Evolutionary conservation across 1,284 basidiomycete species (phyloP), one percentile per base, ranked within the genome.

Genomic region (Entoloma clypeatum): DNA sequence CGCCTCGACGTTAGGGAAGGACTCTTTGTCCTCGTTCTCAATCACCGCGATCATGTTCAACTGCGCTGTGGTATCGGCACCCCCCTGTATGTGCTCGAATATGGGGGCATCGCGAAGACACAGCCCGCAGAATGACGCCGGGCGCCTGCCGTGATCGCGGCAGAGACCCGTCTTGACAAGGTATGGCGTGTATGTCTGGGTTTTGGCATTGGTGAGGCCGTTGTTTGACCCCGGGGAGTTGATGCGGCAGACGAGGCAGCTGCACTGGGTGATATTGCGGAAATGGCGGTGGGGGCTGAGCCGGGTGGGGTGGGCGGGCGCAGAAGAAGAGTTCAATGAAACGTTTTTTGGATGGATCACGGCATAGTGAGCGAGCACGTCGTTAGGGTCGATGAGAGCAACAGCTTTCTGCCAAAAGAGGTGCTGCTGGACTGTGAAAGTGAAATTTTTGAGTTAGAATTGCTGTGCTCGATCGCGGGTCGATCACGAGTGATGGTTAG

Each of bases 21-120:
- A 72, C 9, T 81, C 77, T 11, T 75, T 71, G 54, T 86, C 83
- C 48, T 86, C 82, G 50, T 86, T 86, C 54, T 82, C 80, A 3
- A 74, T 61, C 45, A 78, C 75, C 25, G 67, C 72, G 5, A 79
- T 68, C 30, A 60, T 43, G 43, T 61, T 56, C 44, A 68, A 62
- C 37, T 68, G 51, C 45, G 71, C 37, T 3, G 27, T 35, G 9
- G 43, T 42, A 6, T 35, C 46, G 22, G 50, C 32, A 42, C 59
- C 52, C 9, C 29, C 13, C 11, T 28, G 27, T 19, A 48, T 45
- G 7, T 50, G 55, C 41, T 74, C 73, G 17, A 62, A 62, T 0
- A 63, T 54, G 4, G 74, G 71, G 0, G 72, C 67, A 45, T 84
- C 79, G n/a, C 76, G 72, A 5, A 86, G 67, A 56, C 84, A 87